Percentiles rank a stretch among this genome's conserved stretches.
phyloP scores from a whole-genome alignment of 1,139 yeast species.

The Pneumocystis oryctolagi region DNA sequence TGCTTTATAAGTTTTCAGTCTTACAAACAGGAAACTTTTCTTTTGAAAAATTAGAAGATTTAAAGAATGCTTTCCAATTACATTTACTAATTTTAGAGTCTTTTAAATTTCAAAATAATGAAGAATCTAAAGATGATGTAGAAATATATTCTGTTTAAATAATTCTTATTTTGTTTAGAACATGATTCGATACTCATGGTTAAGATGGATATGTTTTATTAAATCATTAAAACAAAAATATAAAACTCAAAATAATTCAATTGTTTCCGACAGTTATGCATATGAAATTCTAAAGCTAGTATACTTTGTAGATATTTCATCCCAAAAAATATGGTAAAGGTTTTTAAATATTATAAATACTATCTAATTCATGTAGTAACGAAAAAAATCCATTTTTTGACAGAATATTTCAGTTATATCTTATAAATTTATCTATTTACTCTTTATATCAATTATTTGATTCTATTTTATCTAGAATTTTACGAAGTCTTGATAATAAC shows the following conservation, averaged over 20 bases:
- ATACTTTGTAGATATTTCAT: not conserved
- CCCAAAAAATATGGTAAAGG: not conserved
- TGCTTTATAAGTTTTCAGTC: not conserved
- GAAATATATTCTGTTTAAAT: not conserved
- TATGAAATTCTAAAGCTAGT: not conserved
- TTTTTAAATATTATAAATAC: not conserved
- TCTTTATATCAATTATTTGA: constrained; percentile 36
- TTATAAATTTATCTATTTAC: constrained; percentile 6
- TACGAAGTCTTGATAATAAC: constrained; percentile 35
- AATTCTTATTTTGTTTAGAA: not conserved
- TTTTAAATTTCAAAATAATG: not conserved
- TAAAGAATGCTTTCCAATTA: not conserved
- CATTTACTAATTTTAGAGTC: not conserved
- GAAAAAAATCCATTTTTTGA: constrained; percentile 18
- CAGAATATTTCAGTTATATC: not conserved
- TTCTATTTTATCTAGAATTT: constrained; percentile 36
- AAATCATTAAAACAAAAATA: not conserved
- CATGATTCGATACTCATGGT: not conserved
- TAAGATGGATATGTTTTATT: not conserved
- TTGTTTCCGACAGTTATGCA: not conserved
- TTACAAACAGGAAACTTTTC: not conserved
- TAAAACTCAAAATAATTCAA: not conserved
- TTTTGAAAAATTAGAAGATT: not conserved
- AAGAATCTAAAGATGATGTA: not conserved
- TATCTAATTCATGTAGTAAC: constrained; percentile 9